Conservation (phyloP, 345 rosid species). For the Salix brachista region DNA sequence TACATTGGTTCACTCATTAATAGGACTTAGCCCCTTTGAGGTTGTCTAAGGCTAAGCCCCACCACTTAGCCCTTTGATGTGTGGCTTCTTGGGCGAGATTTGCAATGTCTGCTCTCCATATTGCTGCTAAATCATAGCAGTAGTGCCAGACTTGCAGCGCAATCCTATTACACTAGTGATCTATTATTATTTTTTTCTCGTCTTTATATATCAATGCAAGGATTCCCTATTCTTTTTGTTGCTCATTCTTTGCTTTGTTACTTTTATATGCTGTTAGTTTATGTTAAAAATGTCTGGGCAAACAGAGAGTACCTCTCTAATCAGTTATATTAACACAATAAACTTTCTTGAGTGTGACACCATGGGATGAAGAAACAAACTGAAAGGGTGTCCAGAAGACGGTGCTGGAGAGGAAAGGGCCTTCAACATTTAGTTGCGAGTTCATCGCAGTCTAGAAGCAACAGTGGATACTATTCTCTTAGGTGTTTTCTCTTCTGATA, state of each 20-base stretch:
- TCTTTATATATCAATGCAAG: neutral
- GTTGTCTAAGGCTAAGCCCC: no score
- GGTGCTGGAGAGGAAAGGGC: conserved; percentile 83
- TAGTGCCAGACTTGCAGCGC: neutral
- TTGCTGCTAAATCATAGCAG: neutral
- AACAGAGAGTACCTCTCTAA: neutral
- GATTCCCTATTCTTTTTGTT: neutral
- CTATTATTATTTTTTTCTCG: neutral
- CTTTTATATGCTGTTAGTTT: neutral
- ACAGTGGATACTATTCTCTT: conserved; percentile 82
- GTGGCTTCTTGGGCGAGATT: neutral
- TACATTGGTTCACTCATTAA: no score
- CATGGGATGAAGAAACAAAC: conserved; percentile 86
- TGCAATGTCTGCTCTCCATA: neutral
- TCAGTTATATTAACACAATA: conserved; percentile 8
- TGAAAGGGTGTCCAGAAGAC: conserved; percentile 85
- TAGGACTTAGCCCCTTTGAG: no score
- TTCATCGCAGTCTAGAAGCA: conserved; percentile 85
- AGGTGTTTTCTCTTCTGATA: conserved; percentile 33
- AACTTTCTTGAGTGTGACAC: conserved; percentile 65
- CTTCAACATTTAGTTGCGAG: conserved; percentile 74
- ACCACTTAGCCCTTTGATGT: neutral
- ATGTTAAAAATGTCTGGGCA: neutral
- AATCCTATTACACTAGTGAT: neutral
- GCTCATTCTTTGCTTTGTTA: neutral